Percentiles rank a stretch among this genome's conserved stretches.
These are phyloP conservation scores for Cardamine occulta DNA, from an alignment of 345 rosid genomes.

Conservation along the genomic window DNA sequence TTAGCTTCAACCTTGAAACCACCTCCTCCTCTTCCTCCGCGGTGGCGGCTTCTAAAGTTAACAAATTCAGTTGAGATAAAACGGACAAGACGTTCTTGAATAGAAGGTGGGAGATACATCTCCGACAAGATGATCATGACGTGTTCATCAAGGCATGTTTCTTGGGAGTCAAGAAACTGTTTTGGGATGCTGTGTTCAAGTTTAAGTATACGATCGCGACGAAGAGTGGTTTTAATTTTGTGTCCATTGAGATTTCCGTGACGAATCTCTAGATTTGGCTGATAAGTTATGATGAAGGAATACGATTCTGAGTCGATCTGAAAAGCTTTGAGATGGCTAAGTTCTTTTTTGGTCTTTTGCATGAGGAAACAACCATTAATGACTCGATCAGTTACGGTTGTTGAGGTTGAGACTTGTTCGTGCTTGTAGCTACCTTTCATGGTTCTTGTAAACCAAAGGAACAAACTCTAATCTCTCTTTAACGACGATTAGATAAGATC, in stretches of 20 bases:
- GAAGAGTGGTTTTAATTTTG: background rate
- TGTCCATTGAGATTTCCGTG: constrained; percentile 12
- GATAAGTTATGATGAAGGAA: constrained; percentile 4
- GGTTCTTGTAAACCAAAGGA: background rate
- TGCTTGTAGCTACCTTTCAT: background rate
- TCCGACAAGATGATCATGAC: constrained; percentile 31
- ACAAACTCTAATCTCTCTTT: constrained; percentile 5
- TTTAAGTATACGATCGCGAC: background rate
- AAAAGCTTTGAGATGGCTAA: background rate
- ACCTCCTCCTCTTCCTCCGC: background rate
- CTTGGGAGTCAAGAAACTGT: constrained; percentile 5
- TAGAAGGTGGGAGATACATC: constrained; percentile 7
- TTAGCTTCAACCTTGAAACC: constrained; percentile 12
- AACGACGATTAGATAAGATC: background rate
- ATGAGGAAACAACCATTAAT: background rate
- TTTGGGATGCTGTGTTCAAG: background rate
- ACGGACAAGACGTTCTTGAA: constrained; percentile 15
- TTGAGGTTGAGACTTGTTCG: constrained; percentile 7
- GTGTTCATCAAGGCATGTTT: constrained; percentile 16
- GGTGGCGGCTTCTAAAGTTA: background rate
- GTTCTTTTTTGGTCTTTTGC: background rate
- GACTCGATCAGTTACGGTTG: background rate
- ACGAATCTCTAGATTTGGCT: background rate
- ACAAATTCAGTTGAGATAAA: constrained; percentile 11
- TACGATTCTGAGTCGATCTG: constrained; percentile 15